Base-by-base conservation (phyloP, 73 alveolate genomes). In the Stentor coeruleus region DNA sequence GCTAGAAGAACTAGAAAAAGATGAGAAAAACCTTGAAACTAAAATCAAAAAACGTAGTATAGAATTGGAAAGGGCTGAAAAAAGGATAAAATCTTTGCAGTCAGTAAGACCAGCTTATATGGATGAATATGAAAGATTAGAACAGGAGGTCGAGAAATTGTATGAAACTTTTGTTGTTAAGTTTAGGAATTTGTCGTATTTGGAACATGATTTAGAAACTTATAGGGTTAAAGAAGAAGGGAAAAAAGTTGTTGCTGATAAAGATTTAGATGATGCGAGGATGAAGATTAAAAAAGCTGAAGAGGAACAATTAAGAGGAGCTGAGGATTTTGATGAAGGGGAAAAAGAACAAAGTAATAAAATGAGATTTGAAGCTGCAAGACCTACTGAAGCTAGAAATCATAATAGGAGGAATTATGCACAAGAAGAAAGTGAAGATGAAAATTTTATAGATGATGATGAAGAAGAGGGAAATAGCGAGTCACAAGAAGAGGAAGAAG, bases 41-140 rank as follows among this genome's bases (percentile, higher is more conserved):
- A 95, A 95, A 84, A 91, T 95, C 86, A 88, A 91, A 83, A 89
- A 93, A 38, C 93, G 93, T 83, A 85, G 89, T 74, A 92, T 85
- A 60, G 99, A 95, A 88, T 81, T 95, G 73, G 98, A 95, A 81
- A 86, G 99, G 76, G 96, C 98, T 59, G 97, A 95, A 74, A 95
- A 95, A 83, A 86, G 99, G 49, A 74, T 93, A 81, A 91, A 93
- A 86, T 89, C 96, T 38, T 57, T 95, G 36, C 97, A 93, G 35
- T 90, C 86, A 66, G 99, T 92, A 3, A 86, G 92, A 20, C 97
- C 97, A 1, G 97, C 90, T 40, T 92, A 85, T 41, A 84, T 90
- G 93, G 97, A 91, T 60, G 98, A 95, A 90, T 93, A 91, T 75
- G 97, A 91, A 38, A 81, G 84, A 39, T 84, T 83, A 26, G 49